Evolutionary conservation across 2,329 filamentous ascomycete species (phyloP), one percentile per base, ranked within the genome.

Genomic region (Pseudogymnoascus sp.): DNA sequence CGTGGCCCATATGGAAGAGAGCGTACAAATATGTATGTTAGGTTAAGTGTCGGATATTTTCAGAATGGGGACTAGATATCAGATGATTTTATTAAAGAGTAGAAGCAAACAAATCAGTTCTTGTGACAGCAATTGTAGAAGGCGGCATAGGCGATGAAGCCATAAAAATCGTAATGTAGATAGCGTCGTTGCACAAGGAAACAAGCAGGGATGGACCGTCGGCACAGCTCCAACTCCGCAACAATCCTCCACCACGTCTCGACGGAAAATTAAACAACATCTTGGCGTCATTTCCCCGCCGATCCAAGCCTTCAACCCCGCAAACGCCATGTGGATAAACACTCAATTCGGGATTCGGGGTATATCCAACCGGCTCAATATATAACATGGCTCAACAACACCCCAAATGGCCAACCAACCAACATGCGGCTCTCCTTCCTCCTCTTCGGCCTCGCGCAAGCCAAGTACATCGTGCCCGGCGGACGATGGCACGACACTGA

Each of bases 391-490:
- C 15, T 22, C 6, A n/a, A 47, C 14, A 14, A 47, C 25, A 6
- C n/a, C 12, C 14, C 12, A 47, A 25, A 3, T 12, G 4, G 9
- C 36, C 38, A 22, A 41, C 18, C 18, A 25, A 25, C 22, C 22
- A 25, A 25, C 22, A 25, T 50, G 41, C 41, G 41, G 14, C 43
- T 58, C 8, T 41, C 57, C n/a, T 11, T 36, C 30, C 37, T 36
- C 25, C 22, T 50, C 6, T 50, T 50, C 43, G 43, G 25, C 6
- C 43, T 39, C 15, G 65, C 62, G 2, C 60, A 64, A 20, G 75
- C 77, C 11, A 82, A 78, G 68, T 86, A 81, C 71, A 86, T 86
- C 57, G 82, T 85, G 2, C 83, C 84, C 0, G 83, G 83, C 3
- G 83, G 76, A 0, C 74, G 82, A 68, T 87, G 84, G 84, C 76